phyloP scores from a whole-genome alignment of 2,329 filamentous ascomycete species.

The Fusarium pseudonygamai region DNA sequence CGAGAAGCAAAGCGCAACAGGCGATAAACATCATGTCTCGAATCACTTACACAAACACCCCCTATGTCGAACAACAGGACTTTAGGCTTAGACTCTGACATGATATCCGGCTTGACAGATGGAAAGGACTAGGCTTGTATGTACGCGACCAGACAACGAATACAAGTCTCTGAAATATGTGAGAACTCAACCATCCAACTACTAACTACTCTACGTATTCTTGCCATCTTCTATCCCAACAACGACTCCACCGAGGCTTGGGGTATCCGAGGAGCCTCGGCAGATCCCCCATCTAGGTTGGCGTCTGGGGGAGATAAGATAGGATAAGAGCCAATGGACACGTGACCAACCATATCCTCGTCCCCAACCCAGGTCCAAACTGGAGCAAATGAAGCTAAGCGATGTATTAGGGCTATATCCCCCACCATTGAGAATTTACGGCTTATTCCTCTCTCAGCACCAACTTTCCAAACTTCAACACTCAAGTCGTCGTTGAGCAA shows the following conservation, averaged over 20 bases:
- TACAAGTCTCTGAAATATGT: conserved; percentile 15
- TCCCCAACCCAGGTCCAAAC: conserved; percentile 51
- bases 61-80: conserved; percentile 94
- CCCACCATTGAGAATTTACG: conserved; percentile 51
- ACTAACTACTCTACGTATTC: neutral
- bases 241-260: conserved; percentile 19
- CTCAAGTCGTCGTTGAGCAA: conserved; percentile 55
- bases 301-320: conserved; percentile 5
- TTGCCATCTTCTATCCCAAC: conserved; percentile 5
- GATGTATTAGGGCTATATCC: conserved; percentile 54
- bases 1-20: neutral
- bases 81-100: conserved; percentile 63
- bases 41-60: conserved; percentile 86
- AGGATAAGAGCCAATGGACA: conserved; percentile 22
- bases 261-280: conserved; percentile 39
- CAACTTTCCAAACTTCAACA: conserved; percentile 49
- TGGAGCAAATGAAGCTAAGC: conserved; percentile 30
- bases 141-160: conserved; percentile 16
- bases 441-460: conserved; percentile 41
- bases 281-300: conserved; percentile 27
- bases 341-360: conserved; percentile 48
- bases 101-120: neutral
- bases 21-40: neutral
- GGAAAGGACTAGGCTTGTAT: neutral
- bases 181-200: neutral